These are phyloP conservation scores for Nannochloropsis granulata DNA, from an alignment of 108 stramenopile genomes.

Conservation along the genomic window DNA sequence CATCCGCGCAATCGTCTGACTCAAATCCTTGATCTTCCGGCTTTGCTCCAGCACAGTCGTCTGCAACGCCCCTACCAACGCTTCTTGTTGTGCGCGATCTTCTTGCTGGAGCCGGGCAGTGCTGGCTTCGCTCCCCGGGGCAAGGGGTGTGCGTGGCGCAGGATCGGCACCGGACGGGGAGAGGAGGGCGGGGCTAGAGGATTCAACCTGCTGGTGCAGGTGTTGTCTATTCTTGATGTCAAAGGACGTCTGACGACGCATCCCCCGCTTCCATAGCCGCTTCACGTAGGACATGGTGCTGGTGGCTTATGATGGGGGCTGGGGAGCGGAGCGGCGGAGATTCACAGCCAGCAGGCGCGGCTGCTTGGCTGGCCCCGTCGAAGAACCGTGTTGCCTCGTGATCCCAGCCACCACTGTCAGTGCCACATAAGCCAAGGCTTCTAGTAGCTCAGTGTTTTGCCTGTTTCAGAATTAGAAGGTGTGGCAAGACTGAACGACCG, in stretches of 20 bases:
- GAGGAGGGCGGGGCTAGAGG: neutral
- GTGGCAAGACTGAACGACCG: too few species aligned
- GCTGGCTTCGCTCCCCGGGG: neutral
- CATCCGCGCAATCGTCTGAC: neutral
- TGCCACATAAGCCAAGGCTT: too few species aligned
- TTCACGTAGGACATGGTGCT: neutral
- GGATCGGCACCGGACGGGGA: neutral
- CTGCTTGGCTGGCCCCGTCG: too few species aligned
- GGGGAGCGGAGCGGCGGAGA: too few species aligned
- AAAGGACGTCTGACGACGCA: neutral
- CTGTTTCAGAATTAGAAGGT: too few species aligned
- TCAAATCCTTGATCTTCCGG: neutral
- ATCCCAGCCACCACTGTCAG: too few species aligned
- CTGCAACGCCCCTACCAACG: neutral
- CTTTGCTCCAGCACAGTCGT: neutral
- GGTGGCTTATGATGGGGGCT: neutral
- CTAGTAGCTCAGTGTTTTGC: too few species aligned
- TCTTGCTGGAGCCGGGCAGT: neutral
- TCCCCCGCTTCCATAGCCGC: neutral
- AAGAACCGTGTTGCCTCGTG: too few species aligned
- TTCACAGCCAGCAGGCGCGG: too few species aligned
- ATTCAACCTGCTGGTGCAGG: neutral
- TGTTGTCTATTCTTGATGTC: neutral
- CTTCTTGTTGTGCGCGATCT: neutral
- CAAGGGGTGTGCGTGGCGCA: neutral